Base-by-base conservation (phyloP, 495 filamentous ascomycete species). In the Oidiodendron maius region DNA sequence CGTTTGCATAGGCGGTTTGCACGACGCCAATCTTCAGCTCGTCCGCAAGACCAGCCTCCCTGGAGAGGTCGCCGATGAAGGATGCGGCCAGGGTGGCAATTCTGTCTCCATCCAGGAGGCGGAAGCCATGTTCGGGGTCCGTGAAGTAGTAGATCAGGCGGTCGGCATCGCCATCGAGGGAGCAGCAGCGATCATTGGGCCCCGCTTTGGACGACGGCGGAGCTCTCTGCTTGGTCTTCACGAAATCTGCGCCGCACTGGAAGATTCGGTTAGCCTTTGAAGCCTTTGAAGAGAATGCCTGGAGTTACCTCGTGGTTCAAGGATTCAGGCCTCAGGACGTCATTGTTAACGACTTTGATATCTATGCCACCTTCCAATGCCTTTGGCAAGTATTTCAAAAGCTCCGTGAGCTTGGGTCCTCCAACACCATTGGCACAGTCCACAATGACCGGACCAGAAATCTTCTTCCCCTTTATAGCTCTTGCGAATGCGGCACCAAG, bases 351-450 rank as follows among this genome's bases (percentile, higher is more conserved):
- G 22, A 97, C 78, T 63, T 84, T 89, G 62, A 95, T 84, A 38
- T 95, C 81, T 24, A 96, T 58, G 18, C 72, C 72, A 54, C 84
- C 77, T 60, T 83, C 74, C 40, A 72, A 62, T 52, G 74, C 68
- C 51, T 73, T 63, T 36, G 84, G 82, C 51, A 96, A 76, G 59
- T 84, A 78, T 61, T 96, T 96, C 53, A 96, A 75, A 38, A 97
- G 76, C 63, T 94, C 86, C 46, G 71, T 73, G 51, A 98, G 71
- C 71, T 96, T 96, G 21, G 91, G 91, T 1, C 90, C 93, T 48
- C 93, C 93, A 52, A 98, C 88, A 60, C 93, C 93, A 60, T 98
- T 98, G 45, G 93, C 93, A 60, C 93, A 96, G 63, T 98, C 93
- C 3, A 98, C 90, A 8, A 82, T 88, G 52, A 98, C 67, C 24